Percentiles rank a stretch among this genome's conserved stretches.
phyloP scores from a whole-genome alignment of 768 basidiomycete genomes.

The Boletus huronensis region DNA sequence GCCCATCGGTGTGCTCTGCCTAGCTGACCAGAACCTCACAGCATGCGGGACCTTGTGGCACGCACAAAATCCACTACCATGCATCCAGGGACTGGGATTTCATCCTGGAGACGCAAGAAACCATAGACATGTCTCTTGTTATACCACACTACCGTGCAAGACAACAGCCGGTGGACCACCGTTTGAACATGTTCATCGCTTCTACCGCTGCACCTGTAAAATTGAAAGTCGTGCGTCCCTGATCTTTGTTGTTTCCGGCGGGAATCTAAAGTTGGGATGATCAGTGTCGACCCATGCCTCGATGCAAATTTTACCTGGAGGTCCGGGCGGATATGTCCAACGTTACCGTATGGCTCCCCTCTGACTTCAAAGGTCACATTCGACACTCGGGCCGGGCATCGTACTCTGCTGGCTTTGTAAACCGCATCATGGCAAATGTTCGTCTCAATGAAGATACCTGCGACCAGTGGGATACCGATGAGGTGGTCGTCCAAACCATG shows the following conservation, averaged over 20 bases:
- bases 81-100: conserved; percentile 65
- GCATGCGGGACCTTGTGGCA: conserved; percentile 41
- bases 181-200: conserved; percentile 65
- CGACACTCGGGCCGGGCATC: conserved; percentile 47
- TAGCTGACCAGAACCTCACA: conserved; percentile 8
- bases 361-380: conserved; percentile 72
- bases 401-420: conserved; percentile 72
- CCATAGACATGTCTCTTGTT: conserved; percentile 63
- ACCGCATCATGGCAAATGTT: conserved; percentile 57
- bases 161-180: conserved; percentile 67
- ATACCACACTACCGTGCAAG: conserved; percentile 79
- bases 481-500: conserved; percentile 57
- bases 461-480: conserved; percentile 47
- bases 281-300: conserved; percentile 57
- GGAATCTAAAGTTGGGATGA: conserved; percentile 1
- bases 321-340: conserved; percentile 63
- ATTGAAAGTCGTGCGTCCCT: conserved; percentile 64
- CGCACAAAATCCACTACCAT: conserved; percentile 63
- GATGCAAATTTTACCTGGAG: conserved; percentile 60
- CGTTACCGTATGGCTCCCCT: conserved; percentile 74
- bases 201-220: conserved; percentile 53
- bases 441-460: conserved; percentile 42
- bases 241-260: not conserved
- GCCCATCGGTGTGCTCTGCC: not conserved
- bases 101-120: conserved; percentile 48